These are phyloP conservation scores for Solanum bukasovii DNA, from an alignment of 257 asterid genomes.

Conservation along the genomic window DNA sequence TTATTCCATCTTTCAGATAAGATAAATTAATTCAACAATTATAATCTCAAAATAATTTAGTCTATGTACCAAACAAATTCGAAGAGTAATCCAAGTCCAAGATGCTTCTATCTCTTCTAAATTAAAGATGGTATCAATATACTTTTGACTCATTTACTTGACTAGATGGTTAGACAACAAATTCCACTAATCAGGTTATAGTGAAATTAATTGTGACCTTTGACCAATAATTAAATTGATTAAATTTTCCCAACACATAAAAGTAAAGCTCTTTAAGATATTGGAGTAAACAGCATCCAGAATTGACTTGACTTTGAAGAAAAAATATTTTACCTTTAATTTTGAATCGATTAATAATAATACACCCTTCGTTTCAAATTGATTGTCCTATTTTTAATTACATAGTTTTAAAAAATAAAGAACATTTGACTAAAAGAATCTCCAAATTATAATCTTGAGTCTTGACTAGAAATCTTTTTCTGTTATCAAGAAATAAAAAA, in stretches of 20 bases:
- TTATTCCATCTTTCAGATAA: neutral
- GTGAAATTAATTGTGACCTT: neutral
- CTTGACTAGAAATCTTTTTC: neutral
- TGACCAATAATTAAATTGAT: neutral
- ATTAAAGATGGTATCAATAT: neutral
- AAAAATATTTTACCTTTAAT: neutral
- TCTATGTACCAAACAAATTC: too few species aligned
- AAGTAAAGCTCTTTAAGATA: neutral
- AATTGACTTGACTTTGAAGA: neutral
- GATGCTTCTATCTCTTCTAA: neutral
- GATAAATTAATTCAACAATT: neutral
- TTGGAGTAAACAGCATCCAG: neutral
- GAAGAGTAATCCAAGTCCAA: neutral
- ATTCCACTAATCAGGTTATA: neutral
- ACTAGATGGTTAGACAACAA: neutral
- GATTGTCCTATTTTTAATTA: neutral
- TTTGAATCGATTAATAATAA: too few species aligned
- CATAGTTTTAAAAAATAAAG: neutral
- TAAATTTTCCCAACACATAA: neutral
- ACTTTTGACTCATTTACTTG: neutral
- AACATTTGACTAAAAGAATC: neutral
- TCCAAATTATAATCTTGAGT: neutral
- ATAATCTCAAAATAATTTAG: neutral
- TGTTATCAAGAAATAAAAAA: neutral
- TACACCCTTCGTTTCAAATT: too few species aligned